These are phyloP conservation scores for Phoenix roebelenii DNA, from an alignment of 176 grass and related monocot species.

Conservation along the genomic window DNA sequence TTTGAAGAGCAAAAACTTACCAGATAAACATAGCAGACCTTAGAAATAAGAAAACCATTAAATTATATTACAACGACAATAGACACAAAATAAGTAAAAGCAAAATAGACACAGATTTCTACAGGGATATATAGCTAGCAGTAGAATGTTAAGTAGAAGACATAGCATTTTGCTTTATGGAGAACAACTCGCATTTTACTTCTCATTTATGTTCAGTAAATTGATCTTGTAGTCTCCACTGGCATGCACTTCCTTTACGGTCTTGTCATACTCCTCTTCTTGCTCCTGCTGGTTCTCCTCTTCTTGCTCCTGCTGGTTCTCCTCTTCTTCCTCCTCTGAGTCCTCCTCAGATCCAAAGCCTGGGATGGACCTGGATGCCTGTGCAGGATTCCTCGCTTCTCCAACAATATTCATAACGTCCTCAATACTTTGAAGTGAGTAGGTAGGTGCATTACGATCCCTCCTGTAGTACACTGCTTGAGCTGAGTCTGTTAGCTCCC, in stretches of 20 bases:
- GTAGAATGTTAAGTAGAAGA: too few species aligned
- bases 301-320: conserved; percentile 3
- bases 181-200: too few species aligned
- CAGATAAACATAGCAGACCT: too few species aligned
- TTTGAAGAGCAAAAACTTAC: too few species aligned
- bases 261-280: conserved; percentile 65
- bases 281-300: conserved; percentile 20
- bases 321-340: conserved; percentile 27
- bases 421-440: conserved; percentile 59
- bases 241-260: conserved; percentile 54
- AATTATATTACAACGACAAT: too few species aligned
- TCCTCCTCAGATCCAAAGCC: conserved; percentile 32
- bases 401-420: conserved; percentile 69
- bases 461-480: conserved; percentile 63
- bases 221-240: conserved; percentile 53
- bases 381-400: conserved; percentile 55
- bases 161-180: too few species aligned
- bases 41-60: too few species aligned
- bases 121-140: too few species aligned
- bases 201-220: conserved; percentile 27
- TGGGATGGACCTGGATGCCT: conserved; percentile 5
- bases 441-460: conserved; percentile 21
- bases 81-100: too few species aligned
- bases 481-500: conserved; percentile 66
- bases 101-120: too few species aligned